These are phyloP conservation scores for Aspergillus taichungensis DNA, from an alignment of 495 filamentous ascomycete species.

Conservation along the genomic window DNA sequence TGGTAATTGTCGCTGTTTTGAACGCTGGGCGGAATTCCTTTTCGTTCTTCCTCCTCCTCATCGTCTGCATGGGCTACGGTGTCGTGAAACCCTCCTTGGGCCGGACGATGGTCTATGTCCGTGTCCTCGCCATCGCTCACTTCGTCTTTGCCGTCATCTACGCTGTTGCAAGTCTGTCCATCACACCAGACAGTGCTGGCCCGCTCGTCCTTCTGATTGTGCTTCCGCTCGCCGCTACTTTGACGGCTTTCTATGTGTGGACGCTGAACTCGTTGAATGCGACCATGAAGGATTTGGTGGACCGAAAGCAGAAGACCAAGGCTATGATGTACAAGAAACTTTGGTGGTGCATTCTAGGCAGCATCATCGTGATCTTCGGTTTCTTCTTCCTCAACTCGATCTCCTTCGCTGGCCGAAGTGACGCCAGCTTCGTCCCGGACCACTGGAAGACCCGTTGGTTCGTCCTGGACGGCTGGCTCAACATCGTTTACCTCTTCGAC, in stretches of 20 bases:
- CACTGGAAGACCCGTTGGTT: conserved; percentile 99
- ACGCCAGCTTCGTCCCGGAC: conserved; percentile 83
- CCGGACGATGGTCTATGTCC: conserved; percentile 86
- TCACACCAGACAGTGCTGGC: conserved; percentile 65
- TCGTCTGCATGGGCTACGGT: conserved; percentile 99
- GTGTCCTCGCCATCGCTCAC: conserved; percentile 82
- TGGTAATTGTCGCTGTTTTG: conserved; percentile 82
- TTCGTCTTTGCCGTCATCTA: conserved; percentile 95
- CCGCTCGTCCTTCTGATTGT: conserved; percentile 93
- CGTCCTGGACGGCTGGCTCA: conserved; percentile 94
- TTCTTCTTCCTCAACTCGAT: conserved; percentile 97
- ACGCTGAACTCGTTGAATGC: conserved; percentile 89
- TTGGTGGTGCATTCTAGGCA: conserved; percentile 93
- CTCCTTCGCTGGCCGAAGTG: conserved; percentile 71
- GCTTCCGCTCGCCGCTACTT: conserved; percentile 79
- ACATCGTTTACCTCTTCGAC: conserved; percentile 90
- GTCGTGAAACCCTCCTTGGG: conserved; percentile 94
- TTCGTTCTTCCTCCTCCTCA: conserved; percentile 96
- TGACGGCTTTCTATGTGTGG: conserved; percentile 99
- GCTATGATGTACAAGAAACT: conserved; percentile 95
- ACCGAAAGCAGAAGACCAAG: conserved; percentile 90
- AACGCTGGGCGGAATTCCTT: conserved; percentile 94
- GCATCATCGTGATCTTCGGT: conserved; percentile 89
- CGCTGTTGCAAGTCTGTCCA: conserved; percentile 76
- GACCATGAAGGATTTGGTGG: conserved; percentile 91